Evolutionary conservation across 2,329 filamentous ascomycete genomes (phyloP), one percentile per base, ranked within the genome.

Genomic region (Penicillium crustosum): DNA sequence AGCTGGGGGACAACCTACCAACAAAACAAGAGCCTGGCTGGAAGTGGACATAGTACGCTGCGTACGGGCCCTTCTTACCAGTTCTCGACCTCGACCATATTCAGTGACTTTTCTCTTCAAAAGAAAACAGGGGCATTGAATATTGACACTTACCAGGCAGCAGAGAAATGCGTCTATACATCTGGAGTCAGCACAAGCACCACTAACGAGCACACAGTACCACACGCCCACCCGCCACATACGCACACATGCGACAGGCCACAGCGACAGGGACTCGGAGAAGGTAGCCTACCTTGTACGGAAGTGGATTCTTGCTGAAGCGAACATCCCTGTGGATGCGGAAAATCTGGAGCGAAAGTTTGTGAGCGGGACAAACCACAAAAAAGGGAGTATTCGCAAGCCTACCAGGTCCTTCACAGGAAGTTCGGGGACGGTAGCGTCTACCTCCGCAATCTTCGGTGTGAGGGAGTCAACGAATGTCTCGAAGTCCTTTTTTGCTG

Each of bases 241-340:
- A 27, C 19, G n/a, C 4, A 31, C 12, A 10, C 5, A 19, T 45
- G 29, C 39, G 39, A 44, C 29, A 25, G 39, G 19, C 33, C 19
- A 19, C 6, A 44, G 33, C 31, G 41, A 25, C 29, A 25, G 15
- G 43, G 44, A 29, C n/a, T 13, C n/a, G 38, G n/a, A 47, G 49
- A 44, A 42, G 33, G 35, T 50, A 54, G 55, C 79, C 67, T 77
- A 89, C 89, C 82, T 95, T 96, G 79, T 96, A 96, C 0, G 93
- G 92, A 2, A 91, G 94, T 21, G 85, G 89, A 68, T 96, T 88
- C 65, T 90, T 89, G 68, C 83, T 89, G 76, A 96, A 96, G 55
- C 92, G 86, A 43, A 94, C 83, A 67, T 96, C 92, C 66, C 92
- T 83, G 75, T 96, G 91, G 58, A 96, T 94, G 60, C 92, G 87